Evolutionary conservation across 1,284 basidiomycete species (phyloP).

Genomic region (Fomitopsis betulina): DNA sequence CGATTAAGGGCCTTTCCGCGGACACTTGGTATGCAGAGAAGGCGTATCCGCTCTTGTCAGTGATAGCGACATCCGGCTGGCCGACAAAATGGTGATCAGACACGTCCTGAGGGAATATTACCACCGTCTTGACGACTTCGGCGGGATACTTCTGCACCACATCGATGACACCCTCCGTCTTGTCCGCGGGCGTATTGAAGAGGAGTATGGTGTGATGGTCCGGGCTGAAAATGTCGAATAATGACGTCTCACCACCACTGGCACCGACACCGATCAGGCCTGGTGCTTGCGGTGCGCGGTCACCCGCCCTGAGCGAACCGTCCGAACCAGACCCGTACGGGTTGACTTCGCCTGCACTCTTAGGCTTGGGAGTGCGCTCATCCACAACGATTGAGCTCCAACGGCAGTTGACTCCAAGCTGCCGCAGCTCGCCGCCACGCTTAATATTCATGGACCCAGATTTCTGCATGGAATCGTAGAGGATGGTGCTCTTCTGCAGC

Average conservation of each 20-base stretch:
- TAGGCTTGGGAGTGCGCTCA: too few relatives aligned
- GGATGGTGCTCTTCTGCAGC: conserved; percentile 13
- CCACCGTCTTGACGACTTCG: background rate
- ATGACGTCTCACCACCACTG: conserved; percentile 8
- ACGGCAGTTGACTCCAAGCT: conserved; percentile 31
- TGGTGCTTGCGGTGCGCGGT: conserved; percentile 35
- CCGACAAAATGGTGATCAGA: background rate
- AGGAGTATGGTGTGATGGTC: conserved; percentile 24
- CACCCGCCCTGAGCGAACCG: conserved; percentile 14
- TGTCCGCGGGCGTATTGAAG: conserved; percentile 8
- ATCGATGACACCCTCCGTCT: background rate
- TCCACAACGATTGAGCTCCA: conserved; percentile 32
- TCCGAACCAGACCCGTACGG: conserved; percentile 10
- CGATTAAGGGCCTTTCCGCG: conserved; percentile 14
- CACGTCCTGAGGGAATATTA: background rate
- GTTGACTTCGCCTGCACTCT: conserved; percentile 7
- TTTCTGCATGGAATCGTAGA: background rate
- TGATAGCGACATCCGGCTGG: background rate
- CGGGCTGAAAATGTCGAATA: conserved; percentile 21
- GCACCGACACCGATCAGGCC: conserved; percentile 16
- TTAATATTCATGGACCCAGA: background rate
- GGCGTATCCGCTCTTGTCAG: conserved; percentile 13
- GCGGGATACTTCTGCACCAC: conserved; percentile 17
- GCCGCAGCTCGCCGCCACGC: conserved; percentile 22
- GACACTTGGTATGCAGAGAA: conserved; percentile 16